Evolutionary conservation across 306 rosid species (phyloP), one percentile per base, ranked within the genome.

Genomic region (Fragaria vesca): DNA sequence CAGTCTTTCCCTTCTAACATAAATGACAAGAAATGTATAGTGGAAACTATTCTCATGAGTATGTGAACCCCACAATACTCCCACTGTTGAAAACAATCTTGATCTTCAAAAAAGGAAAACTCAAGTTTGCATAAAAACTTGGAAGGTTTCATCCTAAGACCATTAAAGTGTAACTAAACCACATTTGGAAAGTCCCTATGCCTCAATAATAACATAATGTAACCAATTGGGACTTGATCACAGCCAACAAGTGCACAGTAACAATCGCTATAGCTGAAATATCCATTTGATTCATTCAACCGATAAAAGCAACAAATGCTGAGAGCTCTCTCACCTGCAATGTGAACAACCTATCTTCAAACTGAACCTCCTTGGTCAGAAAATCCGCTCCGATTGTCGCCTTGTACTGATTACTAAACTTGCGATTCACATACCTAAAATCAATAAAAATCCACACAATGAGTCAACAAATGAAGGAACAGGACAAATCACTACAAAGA

Each of bases 341-440:
- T 55, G 99, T 96, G 91, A 96, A 96, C 83, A 93, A 84, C 87
- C 99, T 90, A 69, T 96, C 99, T 77, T 96, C 99, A 83, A 96
- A 91, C 68, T 93, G 99, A 89, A 96, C 97, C 87, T 96, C 99
- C 92, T 96, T 93, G 61, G 99, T 96, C 69, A 96, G 97, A 84
- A 96, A 96, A 88, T 96, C 99, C 11, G 99, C 99, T 81, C 99
- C 99, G 52, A 93, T 96, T 38, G 99, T 96, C 20, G 99, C 99
- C 81, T 96, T 96, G 81, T 96, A 96, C 90, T 96, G 99, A 89
- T 96, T 96, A 68, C 99, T 96, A 77, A 96, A 96, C 86, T 96
- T 96, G 40, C 94, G 97, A 82, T 96, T 96, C 89, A 96, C 99
- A 78, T 96, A 96, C 91, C 99, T 96, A 81, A 47, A 76, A 74